Evolutionary conservation across 768 basidiomycete species (phyloP).

Genomic region (Pleurotus pulmonarius): DNA sequence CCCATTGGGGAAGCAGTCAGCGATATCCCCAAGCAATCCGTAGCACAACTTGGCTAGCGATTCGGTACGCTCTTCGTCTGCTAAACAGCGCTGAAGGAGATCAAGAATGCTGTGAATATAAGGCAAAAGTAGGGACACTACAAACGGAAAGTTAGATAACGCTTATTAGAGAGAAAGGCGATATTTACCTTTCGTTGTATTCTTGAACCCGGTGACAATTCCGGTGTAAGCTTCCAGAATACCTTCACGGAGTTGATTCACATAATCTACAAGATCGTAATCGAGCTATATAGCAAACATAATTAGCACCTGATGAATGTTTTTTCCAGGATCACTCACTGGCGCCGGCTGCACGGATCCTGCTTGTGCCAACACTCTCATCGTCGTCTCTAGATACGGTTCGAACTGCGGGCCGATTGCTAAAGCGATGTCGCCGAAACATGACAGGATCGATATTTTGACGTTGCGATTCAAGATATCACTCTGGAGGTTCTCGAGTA

Average conservation of each 20-base stretch:
- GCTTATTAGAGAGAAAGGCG: background rate
- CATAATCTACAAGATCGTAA: conserved; percentile 91
- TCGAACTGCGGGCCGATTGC: conserved; percentile 85
- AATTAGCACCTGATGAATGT: conserved; percentile 3
- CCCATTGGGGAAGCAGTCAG: conserved; percentile 79
- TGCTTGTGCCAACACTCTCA: conserved; percentile 89
- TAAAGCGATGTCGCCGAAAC: conserved; percentile 95
- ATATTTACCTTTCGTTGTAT: conserved; percentile 68
- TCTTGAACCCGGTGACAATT: conserved; percentile 87
- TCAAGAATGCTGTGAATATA: conserved; percentile 76
- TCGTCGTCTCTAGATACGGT: conserved; percentile 86
- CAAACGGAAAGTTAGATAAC: conserved; percentile 10
- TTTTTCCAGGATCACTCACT: conserved; percentile 39
- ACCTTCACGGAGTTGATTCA: conserved; percentile 84
- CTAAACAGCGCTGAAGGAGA: conserved; percentile 71
- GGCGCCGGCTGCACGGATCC: conserved; percentile 85
- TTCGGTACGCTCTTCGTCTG: conserved; percentile 84
- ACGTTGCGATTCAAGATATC: conserved; percentile 89
- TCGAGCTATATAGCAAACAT: conserved; percentile 49
- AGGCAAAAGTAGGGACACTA: conserved; percentile 56
- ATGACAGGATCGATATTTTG: conserved; percentile 93
- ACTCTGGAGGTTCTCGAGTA: conserved; percentile 88
- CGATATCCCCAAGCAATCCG: conserved; percentile 91
- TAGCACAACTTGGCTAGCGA: conserved; percentile 67
- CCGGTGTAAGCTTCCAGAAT: conserved; percentile 97